Percentiles rank a stretch among this genome's conserved stretches.
Conservation (phyloP, 2,329 filamentous ascomycete species). For the Colletotrichum lini region DNA sequence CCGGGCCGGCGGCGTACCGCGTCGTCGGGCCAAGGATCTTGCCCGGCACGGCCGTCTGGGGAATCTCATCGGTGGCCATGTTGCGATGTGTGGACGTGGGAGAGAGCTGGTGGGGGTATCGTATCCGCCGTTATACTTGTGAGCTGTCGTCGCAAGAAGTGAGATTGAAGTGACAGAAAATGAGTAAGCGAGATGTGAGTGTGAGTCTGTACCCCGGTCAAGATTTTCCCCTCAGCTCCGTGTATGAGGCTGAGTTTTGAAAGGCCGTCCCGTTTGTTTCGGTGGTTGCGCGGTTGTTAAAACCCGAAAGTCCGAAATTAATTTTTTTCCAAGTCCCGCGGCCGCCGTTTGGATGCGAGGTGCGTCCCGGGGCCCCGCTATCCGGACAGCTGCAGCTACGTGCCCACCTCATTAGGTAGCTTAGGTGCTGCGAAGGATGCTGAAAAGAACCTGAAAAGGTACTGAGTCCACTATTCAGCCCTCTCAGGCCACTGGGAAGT, state of each 20-base stretch:
- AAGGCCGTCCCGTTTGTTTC: slow-evolving; percentile 27
- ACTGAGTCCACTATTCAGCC: background rate
- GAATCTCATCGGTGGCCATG: slow-evolving; percentile 55
- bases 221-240: slow-evolving; percentile 17
- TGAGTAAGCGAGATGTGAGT: slow-evolving; percentile 1
- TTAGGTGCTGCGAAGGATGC: background rate
- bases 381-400: slow-evolving; percentile 24
- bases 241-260: slow-evolving; percentile 17
- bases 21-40: slow-evolving; percentile 79
- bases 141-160: background rate
- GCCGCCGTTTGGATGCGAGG: slow-evolving; percentile 26
- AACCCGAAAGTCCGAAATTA: slow-evolving; percentile 41
- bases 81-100: slow-evolving; percentile 24
- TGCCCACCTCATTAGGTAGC: background rate
- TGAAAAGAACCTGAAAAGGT: background rate
- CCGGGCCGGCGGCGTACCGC: slow-evolving; percentile 81
- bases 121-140: slow-evolving; percentile 11
- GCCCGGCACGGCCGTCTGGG: slow-evolving; percentile 82
- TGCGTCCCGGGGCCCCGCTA: slow-evolving; percentile 33
- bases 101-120: background rate
- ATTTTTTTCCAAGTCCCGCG: slow-evolving; percentile 25
- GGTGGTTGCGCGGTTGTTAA: slow-evolving; percentile 26
- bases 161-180: background rate
- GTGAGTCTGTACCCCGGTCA: background rate
- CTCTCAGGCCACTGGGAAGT: slow-evolving; percentile 38